Evolutionary conservation across 257 asterid species (phyloP).

Genomic region (Rehmannia glutinosa): DNA sequence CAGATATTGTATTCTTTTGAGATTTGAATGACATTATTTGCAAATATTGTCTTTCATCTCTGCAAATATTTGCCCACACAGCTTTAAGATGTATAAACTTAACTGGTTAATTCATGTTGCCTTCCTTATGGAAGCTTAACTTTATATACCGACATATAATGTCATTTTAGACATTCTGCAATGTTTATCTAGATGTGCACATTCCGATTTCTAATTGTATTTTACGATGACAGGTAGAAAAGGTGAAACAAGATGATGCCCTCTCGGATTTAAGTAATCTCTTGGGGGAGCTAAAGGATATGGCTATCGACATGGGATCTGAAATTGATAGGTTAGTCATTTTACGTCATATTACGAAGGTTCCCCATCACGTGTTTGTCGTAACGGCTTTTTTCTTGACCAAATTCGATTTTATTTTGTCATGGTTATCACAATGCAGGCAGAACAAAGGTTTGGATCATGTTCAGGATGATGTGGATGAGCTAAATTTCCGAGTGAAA

Average conservation of each 20-base stretch:
- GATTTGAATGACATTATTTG: no score
- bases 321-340: conserved; percentile 62
- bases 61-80: conserved; percentile 1
- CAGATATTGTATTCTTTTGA: no score
- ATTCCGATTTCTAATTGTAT: background rate
- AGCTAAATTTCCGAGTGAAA: conserved; percentile 53
- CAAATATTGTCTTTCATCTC: background rate
- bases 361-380: background rate
- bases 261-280: conserved; percentile 58
- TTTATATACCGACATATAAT: background rate
- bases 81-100: background rate
- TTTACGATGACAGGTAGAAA: conserved; percentile 49
- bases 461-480: conserved; percentile 62
- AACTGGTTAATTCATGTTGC: background rate
- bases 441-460: conserved; percentile 53
- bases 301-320: conserved; percentile 83
- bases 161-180: background rate
- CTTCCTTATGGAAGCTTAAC: background rate
- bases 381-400: background rate
- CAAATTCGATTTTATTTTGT: background rate
- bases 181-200: background rate
- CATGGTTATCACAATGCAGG: conserved; percentile 32
- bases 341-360: background rate
- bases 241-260: conserved; percentile 67
- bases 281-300: conserved; percentile 68